Evolutionary conservation across 176 grass and related monocot genomes (phyloP), one percentile per base, ranked within the genome.

Genomic region (Aegilops speltoides): DNA sequence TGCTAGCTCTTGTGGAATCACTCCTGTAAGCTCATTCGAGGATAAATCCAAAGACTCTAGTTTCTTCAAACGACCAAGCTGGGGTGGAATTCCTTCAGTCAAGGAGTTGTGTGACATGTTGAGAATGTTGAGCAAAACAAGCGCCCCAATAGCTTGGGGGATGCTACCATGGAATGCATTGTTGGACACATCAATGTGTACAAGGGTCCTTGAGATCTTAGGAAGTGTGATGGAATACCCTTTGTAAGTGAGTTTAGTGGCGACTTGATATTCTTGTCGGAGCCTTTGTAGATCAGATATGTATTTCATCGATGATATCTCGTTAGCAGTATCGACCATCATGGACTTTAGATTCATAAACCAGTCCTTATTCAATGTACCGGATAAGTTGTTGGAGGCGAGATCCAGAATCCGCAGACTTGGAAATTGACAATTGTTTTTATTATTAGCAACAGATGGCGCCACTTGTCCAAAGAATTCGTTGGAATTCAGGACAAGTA

Each of bases 21-120:
- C 17, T 5, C 88, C 86, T 1, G 82, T 80, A n/a, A 93, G 88
- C 26, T 76, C 24, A 31, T 91, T 93, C 7, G 15, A 85, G 0
- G 88, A 93, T 0, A 93, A 41, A 23, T 93, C 91, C 19, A 90
- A 66, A n/a, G 86, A 68, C 52, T 93, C 88, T 7, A 91, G 26
- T 2, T 80, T 67, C 0, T 9, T 15, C 72, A 93, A 41, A 23
- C 23, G 10, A 6, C 73, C 32, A 4, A 82, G 10, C 4, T 78
- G 57, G n/a, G 63, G 61, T 64, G 88, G 78, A 67, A 87, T 82
- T 11, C 10, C 20, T 3, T 85, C 77, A 0, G 10, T 78, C 6
- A 87, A 33, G 5, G 1, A 22, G 48, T 93, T 90, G 3, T 77
- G 17, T 82, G 69, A 87, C 41, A 88, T 59, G 16, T 88, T 88